Percentiles rank a stretch among this genome's conserved stretches.
Conservation (phyloP, 306 rosid genomes). For the Quercus suber region DNA sequence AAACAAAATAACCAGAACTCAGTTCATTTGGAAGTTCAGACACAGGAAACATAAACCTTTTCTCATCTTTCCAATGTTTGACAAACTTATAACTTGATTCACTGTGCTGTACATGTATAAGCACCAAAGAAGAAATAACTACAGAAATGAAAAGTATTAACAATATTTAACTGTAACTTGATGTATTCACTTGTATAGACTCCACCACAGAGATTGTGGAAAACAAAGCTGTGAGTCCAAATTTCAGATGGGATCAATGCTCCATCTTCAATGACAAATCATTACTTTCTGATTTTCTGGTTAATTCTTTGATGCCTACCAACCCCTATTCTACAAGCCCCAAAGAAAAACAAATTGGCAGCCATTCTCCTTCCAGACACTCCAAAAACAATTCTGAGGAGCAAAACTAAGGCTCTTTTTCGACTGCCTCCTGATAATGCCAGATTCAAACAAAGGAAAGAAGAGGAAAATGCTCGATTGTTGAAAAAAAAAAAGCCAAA, state of each 20-base stretch:
- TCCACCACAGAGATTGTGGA: background rate
- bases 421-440: slow-evolving; percentile 18
- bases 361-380: slow-evolving; percentile 7
- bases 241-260: slow-evolving; percentile 22
- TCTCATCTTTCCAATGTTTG: background rate
- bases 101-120: slow-evolving; percentile 28
- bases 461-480: slow-evolving; percentile 49
- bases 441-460: slow-evolving; percentile 47
- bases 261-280: slow-evolving; percentile 8
- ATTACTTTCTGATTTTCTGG: background rate
- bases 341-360: slow-evolving; percentile 18
- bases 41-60: background rate
- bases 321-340: slow-evolving; percentile 8
- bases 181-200: slow-evolving; percentile 16
- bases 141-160: background rate
- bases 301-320: slow-evolving; percentile 7
- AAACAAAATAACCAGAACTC: background rate
- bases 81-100: slow-evolving; percentile 8
- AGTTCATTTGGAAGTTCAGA: background rate
- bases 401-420: background rate
- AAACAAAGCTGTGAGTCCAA: slow-evolving; percentile 17
- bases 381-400: background rate
- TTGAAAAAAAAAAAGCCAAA: slow-evolving; percentile 6
- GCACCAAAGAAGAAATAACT: background rate
- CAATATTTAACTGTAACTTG: slow-evolving; percentile 1